Evolutionary conservation across 768 basidiomycete species (phyloP), one percentile per base, ranked within the genome.

Genomic region (Tulasnella sp.): DNA sequence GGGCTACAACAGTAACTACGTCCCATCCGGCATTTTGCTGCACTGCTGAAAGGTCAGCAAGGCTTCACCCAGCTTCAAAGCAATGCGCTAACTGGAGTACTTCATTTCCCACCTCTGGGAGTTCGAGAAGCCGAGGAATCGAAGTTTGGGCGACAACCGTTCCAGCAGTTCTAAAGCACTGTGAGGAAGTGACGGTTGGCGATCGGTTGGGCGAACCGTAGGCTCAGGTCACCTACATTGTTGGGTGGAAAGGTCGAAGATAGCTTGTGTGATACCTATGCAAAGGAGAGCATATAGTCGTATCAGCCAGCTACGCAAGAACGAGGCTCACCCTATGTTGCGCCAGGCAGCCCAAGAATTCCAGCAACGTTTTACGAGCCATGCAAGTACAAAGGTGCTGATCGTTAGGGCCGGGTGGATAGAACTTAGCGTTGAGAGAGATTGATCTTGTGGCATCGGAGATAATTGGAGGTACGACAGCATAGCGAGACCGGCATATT

Each of bases 1-100:
- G 62, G 31, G 62, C 38, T 9, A 77, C 56, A 21, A 42, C 31
- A 19, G 48, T 36, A 24, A 40, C 24, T 3, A 77, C 76, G 38
- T 77, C 76, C 76, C 76, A 77, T 21, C 76, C 76, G 9, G 38
- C 19, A 14, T 62, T 21, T 21, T 31, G 62, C 27, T 27, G 62
- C 62, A 68, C 62, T 68, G 31, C 36, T 31, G 62, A 5, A 31
- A 36, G 62, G 9, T 68, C 31, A 27, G 27, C 62, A 27, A 68
- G 36, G 24, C 10, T 34, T 18, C 62, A 3, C 27, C 16, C 31
- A 16, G 24, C 31, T 16, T 9, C 18, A 24, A 74, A 40, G 24
- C 0, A 16, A 14, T 40, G 12, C 12, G 21, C 62, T 18, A 68
- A 68, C 62, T 68, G 31, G 27, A 31, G 62, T 68, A 68, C 27